Conservation (phyloP, 2,329 filamentous ascomycete species). For the Hypoxylon sp. region DNA sequence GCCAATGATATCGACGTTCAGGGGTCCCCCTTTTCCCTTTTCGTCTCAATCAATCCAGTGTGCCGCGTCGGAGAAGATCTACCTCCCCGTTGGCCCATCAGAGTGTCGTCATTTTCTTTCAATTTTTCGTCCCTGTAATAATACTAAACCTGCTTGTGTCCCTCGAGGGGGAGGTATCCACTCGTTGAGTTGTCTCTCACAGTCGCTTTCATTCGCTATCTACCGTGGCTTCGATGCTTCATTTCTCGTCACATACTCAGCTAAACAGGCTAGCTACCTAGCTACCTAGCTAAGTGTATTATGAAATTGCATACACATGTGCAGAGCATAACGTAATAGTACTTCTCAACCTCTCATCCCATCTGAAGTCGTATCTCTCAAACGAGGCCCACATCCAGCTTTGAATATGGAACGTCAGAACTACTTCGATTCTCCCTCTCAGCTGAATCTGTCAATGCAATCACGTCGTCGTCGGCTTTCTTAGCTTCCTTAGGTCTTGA, state of each 20-base stretch:
- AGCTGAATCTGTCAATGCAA: conserved; percentile 13
- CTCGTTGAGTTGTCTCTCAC: conserved; percentile 4
- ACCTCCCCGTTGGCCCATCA: conserved; percentile 24
- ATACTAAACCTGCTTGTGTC: conserved; percentile 8
- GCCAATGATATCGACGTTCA: conserved; percentile 21
- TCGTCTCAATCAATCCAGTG: conserved; percentile 32
- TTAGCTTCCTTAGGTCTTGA: conserved; percentile 15
- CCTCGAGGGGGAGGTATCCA: too few species aligned
- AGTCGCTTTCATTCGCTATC: conserved; percentile 1
- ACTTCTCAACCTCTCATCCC: conserved; percentile 16
- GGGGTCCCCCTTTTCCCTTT: conserved; percentile 30
- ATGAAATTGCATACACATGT: too few species aligned
- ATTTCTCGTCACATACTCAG: background rate
- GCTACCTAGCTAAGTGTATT: conserved; percentile 2
- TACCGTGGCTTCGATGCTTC: background rate
- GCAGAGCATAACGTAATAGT: conserved; percentile 14
- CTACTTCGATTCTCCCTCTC: conserved; percentile 3
- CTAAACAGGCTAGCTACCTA: background rate
- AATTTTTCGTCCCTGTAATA: conserved; percentile 4
- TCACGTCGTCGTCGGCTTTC: conserved; percentile 6
- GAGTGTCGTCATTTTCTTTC: conserved; percentile 34
- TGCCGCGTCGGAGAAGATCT: conserved; percentile 20
- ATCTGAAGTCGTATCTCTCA: conserved; percentile 15
- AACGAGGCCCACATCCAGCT: conserved; percentile 20
- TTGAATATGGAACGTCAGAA: conserved; percentile 20